phyloP scores from a whole-genome alignment of 129 eudicot species.

The Helianthus annuus region DNA sequence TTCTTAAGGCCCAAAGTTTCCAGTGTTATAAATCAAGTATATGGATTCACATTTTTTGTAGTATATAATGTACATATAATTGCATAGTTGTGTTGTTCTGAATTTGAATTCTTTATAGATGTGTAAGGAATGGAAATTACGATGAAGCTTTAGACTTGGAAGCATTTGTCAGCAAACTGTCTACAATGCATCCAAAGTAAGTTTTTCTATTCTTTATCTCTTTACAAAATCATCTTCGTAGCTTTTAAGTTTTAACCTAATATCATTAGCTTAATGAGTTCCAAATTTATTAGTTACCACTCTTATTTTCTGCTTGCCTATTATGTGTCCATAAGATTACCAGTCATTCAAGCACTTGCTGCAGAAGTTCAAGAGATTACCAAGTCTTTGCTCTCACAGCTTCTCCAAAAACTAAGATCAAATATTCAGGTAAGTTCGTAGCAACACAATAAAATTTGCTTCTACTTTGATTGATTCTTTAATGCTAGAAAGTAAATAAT shows the following conservation, averaged over 20 bases:
- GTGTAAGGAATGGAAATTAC: constrained; percentile 1
- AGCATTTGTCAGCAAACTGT: constrained; percentile 53
- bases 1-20: constrained; percentile 15
- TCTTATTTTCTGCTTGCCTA: constrained; percentile 6
- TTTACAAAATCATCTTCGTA: constrained; percentile 5
- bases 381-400: constrained; percentile 88
- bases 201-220: constrained; percentile 24
- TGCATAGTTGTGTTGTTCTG: not conserved
- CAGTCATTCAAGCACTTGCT: constrained; percentile 88
- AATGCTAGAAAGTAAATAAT: constrained; percentile 6
- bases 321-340: constrained; percentile 51
- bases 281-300: not conserved
- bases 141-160: constrained; percentile 34
- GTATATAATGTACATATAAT: constrained; percentile 5
- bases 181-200: constrained; percentile 84
- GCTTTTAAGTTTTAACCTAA: constrained; percentile 20
- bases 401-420: constrained; percentile 94
- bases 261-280: constrained; percentile 17
- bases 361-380: constrained; percentile 86
- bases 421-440: constrained; percentile 69
- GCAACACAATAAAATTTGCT: not conserved
- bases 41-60: constrained; percentile 6
- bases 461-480: not conserved
- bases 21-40: constrained; percentile 10
- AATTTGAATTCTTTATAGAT: not conserved